These are phyloP conservation scores for Astrocystis sublimbata DNA, from an alignment of 495 filamentous ascomycete genomes.

Conservation along the genomic window DNA sequence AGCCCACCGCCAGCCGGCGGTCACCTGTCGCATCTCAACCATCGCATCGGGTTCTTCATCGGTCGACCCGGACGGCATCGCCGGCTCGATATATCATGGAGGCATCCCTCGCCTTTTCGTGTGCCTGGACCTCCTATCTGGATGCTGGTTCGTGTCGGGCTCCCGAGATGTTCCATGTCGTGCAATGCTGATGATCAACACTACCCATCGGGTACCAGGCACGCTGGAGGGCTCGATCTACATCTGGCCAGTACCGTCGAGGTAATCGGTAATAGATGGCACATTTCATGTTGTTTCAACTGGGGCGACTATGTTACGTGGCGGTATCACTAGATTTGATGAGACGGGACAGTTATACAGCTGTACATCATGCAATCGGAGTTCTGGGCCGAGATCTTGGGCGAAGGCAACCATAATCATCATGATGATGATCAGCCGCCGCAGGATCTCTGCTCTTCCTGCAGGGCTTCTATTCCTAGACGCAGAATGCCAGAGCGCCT, in stretches of 20 bases:
- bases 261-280: no score
- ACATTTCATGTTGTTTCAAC: neutral
- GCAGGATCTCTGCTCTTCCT: no score
- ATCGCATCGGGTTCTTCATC: neutral
- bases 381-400: neutral
- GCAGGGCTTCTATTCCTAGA: no score
- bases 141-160: constrained; percentile 3
- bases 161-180: neutral
- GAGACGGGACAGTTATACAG: neutral
- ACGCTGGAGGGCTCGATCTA: neutral
- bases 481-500: no score
- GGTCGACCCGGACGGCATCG: constrained; percentile 7
- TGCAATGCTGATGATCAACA: neutral
- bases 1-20: neutral
- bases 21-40: constrained; percentile 6
- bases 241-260: neutral
- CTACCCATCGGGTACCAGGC: no score
- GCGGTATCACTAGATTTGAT: neutral
- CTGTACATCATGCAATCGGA: neutral
- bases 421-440: neutral
- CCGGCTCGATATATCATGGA: constrained; percentile 3
- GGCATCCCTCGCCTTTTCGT: constrained; percentile 11
- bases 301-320: neutral
- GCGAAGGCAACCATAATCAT: neutral
- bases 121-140: no score